Conservation (phyloP, 257 asterid species). For the Penstemon davidsonii region DNA sequence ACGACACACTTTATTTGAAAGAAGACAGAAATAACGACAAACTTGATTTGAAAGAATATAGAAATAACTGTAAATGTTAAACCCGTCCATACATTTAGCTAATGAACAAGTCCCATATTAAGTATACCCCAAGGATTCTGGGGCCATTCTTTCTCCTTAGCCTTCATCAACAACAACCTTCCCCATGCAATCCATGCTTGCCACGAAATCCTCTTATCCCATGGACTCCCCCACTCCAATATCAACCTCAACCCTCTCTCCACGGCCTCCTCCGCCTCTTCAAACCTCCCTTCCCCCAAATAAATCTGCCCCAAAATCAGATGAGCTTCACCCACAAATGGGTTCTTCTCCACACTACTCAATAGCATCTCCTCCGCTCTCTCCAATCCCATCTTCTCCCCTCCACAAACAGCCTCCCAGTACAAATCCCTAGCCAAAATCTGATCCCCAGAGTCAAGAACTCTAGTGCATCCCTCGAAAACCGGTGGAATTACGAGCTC, state of each 20-base stretch:
- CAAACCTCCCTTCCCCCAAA: slow-evolving; percentile 53
- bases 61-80: no score
- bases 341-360: slow-evolving; percentile 63
- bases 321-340: slow-evolving; percentile 70
- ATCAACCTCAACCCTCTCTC: slow-evolving; percentile 64
- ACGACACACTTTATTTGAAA: no score
- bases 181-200: slow-evolving; percentile 91
- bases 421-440: slow-evolving; percentile 64
- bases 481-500: slow-evolving; percentile 79
- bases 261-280: slow-evolving; percentile 62
- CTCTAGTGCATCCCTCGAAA: slow-evolving; percentile 45
- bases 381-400: slow-evolving; percentile 47
- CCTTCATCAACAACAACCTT: slow-evolving; percentile 64
- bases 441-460: slow-evolving; percentile 54
- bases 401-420: slow-evolving; percentile 75
- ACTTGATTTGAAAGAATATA: no score
- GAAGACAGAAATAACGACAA: no score
- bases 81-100: no score
- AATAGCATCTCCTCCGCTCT: slow-evolving; percentile 55
- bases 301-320: slow-evolving; percentile 71
- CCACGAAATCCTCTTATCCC: slow-evolving; percentile 97
- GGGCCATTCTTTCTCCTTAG: slow-evolving; percentile 73
- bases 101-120: slow-evolving; percentile 21
- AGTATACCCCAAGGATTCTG: slow-evolving; percentile 56
- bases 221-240: slow-evolving; percentile 88